Evolutionary conservation across 768 basidiomycete species (phyloP).

Genomic region (Pleurotus platypus): DNA sequence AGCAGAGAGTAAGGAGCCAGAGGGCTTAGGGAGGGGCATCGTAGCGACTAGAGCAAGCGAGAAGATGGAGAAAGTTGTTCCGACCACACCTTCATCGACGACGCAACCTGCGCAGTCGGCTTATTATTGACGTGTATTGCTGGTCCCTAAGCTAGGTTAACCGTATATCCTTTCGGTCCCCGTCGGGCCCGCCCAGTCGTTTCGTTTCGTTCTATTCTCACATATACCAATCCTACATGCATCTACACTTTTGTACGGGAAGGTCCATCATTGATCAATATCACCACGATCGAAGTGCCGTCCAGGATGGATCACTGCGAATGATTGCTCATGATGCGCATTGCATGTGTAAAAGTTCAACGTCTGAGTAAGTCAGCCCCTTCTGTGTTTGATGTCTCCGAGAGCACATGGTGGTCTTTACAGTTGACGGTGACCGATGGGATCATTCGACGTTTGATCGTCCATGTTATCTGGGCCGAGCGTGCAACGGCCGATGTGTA

Average conservation of each 20-base stretch:
- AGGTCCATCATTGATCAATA: background rate
- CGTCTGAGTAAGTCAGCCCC: background rate
- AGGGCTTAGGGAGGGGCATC: background rate
- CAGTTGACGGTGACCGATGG: conserved; percentile 4
- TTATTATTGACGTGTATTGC: too few species aligned
- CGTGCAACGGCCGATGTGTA: background rate
- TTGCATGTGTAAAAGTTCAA: background rate
- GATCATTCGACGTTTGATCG: conserved; percentile 1
- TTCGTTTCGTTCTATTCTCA: too few species aligned
- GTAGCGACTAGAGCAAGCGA: background rate
- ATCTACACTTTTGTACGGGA: background rate
- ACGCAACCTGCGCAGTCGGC: background rate
- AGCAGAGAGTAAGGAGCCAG: background rate
- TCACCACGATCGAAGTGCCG: background rate
- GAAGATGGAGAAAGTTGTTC: background rate
- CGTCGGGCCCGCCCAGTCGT: too few species aligned
- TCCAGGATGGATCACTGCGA: conserved; percentile 5
- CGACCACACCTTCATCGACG: background rate
- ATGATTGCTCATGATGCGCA: background rate
- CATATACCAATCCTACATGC: background rate
- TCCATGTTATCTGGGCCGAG: background rate
- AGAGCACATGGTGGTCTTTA: background rate
- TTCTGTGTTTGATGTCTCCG: conserved; percentile 4
- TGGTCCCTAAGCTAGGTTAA: too few species aligned
- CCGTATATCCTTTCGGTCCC: too few species aligned